phyloP scores from a whole-genome alignment of 441 rosid genomes.

The Sinapis alba region DNA sequence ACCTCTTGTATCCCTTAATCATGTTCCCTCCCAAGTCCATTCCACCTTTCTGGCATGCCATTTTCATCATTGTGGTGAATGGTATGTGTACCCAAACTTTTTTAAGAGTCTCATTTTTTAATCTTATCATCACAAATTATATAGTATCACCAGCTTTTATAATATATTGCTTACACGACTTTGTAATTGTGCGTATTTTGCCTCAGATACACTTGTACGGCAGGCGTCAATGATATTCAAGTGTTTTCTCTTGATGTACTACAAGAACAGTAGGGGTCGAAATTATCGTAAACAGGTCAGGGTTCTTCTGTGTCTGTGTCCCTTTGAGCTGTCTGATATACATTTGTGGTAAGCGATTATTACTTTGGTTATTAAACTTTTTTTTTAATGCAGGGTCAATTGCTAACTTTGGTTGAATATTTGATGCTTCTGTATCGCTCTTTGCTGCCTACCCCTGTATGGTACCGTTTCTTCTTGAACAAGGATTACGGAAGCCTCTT shows the following conservation, averaged over 20 bases:
- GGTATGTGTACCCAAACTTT: slow-evolving; percentile 49
- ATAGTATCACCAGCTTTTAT: slow-evolving; percentile 17
- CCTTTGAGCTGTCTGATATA: background rate
- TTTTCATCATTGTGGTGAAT: slow-evolving; percentile 60
- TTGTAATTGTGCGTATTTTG: slow-evolving; percentile 17
- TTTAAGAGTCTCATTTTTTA: background rate
- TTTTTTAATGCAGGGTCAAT: slow-evolving; percentile 51
- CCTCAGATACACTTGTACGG: slow-evolving; percentile 62
- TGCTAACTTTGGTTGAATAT: slow-evolving; percentile 67
- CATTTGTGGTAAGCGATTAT: slow-evolving; percentile 17
- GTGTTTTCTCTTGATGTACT: slow-evolving; percentile 58
- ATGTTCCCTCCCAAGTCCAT: slow-evolving; percentile 67
- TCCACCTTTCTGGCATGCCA: slow-evolving; percentile 75
- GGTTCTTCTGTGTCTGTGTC: background rate
- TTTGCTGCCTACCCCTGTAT: slow-evolving; percentile 67
- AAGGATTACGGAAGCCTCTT: slow-evolving; percentile 72
- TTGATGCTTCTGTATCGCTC: slow-evolving; percentile 60
- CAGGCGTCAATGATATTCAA: slow-evolving; percentile 63
- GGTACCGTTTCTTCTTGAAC: slow-evolving; percentile 74
- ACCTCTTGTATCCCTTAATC: slow-evolving; percentile 55
- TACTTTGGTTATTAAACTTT: background rate
- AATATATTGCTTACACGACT: slow-evolving; percentile 17
- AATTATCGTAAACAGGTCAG: slow-evolving; percentile 64
- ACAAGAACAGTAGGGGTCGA: slow-evolving; percentile 61
- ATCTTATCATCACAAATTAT: background rate